Evolutionary conservation across 257 asterid genomes (phyloP).

Genomic region (Catharanthus roseus): DNA sequence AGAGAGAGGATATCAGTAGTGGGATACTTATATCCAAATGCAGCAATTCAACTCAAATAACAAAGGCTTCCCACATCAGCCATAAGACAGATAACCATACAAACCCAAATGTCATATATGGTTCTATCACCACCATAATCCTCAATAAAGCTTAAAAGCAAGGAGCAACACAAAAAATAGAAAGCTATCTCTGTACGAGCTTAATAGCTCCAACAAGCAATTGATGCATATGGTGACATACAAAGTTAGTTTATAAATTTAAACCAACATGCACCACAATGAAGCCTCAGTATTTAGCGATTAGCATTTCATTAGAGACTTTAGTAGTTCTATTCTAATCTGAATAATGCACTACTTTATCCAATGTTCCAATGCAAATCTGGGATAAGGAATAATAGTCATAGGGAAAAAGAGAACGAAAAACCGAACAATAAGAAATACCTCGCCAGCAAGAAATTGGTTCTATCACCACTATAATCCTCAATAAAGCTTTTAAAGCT

Average conservation of each 20-base stretch:
- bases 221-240: background rate
- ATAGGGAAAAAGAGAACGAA: constrained; percentile 12
- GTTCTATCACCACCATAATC: background rate
- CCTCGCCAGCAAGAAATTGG: constrained; percentile 98
- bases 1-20: background rate
- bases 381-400: constrained; percentile 12
- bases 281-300: background rate
- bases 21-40: background rate
- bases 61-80: background rate
- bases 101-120: background rate
- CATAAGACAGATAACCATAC: background rate
- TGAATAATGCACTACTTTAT: background rate
- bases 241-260: background rate
- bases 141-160: background rate
- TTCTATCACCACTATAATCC: background rate
- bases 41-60: constrained; percentile 4
- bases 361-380: background rate
- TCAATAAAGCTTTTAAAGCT: background rate
- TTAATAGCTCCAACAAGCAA: too few relatives aligned
- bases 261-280: background rate
- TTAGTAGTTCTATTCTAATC: background rate
- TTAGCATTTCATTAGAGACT: background rate
- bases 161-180: too few relatives aligned
- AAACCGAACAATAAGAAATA: constrained; percentile 25
- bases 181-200: too few relatives aligned